Evolutionary conservation across 2,329 filamentous ascomycete species (phyloP).

Genomic region (Aspergillus cejpii): DNA sequence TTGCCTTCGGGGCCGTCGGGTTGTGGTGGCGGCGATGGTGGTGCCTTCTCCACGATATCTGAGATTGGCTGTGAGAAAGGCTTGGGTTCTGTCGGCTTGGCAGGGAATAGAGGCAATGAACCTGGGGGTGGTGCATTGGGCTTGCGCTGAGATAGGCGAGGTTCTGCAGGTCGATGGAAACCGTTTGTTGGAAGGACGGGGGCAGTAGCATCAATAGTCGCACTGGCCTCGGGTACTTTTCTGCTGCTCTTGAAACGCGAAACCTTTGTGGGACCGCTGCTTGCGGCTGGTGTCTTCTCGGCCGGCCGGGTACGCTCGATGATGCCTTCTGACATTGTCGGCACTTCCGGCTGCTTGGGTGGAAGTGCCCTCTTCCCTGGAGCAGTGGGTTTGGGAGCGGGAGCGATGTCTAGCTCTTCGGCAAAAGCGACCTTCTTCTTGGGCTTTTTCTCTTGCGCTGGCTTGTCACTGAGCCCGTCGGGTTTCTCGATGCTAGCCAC

Average conservation of each 20-base stretch:
- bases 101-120: constrained; percentile 34
- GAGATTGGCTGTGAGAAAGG: constrained; percentile 36
- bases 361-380: constrained; percentile 25
- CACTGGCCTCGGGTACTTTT: constrained; percentile 12
- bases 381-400: constrained; percentile 30
- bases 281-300: constrained; percentile 15
- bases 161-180: constrained; percentile 17
- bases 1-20: constrained; percentile 42
- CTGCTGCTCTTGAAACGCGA: constrained; percentile 43
- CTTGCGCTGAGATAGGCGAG: constrained; percentile 18
- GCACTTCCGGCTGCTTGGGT: constrained; percentile 23
- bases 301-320: constrained; percentile 36
- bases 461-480: constrained; percentile 8
- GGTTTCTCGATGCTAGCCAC: constrained; percentile 23
- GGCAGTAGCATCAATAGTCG: constrained; percentile 5
- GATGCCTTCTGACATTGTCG: constrained; percentile 39
- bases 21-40: constrained; percentile 27
- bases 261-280: constrained; percentile 31
- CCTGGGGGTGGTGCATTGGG: constrained; percentile 18
- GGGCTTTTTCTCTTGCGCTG: constrained; percentile 22
- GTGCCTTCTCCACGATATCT: constrained; percentile 17
- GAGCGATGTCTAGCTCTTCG: constrained; percentile 63
- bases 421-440: constrained; percentile 78
- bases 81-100: constrained; percentile 32
- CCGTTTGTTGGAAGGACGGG: constrained; percentile 10